Evolutionary conservation across 345 rosid genomes (phyloP), one percentile per base, ranked within the genome.

Genomic region (Camelina neglecta): DNA sequence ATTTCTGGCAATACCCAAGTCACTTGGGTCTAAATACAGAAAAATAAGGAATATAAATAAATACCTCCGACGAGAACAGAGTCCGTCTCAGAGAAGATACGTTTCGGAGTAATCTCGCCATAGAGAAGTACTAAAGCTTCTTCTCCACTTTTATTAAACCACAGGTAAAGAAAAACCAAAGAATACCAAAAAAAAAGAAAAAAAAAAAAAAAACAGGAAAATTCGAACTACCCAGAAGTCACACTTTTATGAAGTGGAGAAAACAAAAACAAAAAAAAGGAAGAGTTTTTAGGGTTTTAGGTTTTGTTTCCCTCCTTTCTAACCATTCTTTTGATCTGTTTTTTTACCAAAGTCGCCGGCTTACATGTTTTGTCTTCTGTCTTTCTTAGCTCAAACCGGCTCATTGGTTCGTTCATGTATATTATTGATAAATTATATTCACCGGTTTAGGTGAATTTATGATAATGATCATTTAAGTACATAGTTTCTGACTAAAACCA

Each of bases 71-170:
- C 1, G 75, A 62, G 54, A 83, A 31, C 0, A 85, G 59, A 69
- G 84, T 73, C 65, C 77, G 82, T 75, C 72, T 82, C 18, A 88
- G 79, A 42, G 57, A 71, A 75, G 80, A 81, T 44, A 80, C 65
- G 70, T 79, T 87, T 59, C 87, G 88, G 75, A 88, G 76, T 73
- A 88, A 81, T 79, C 85, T 76, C 69, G 90, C 89, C 97, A 92
- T 89, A 45, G 64, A 75, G 78, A 42, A 53, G 62, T 8, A 18
- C 33, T 18, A 21, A 55, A 76, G 59, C 44, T 44, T 51, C 58
- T 45, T n/a, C 41, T 16, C 1, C 53, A n/a, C 39, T 64, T 38
- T 11, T 57, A 10, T 6, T 18, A 8, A 35, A 65, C 21, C 33
- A 58, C 64, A 67, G 38, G 0, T 20, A 60, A 23, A 9, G 29